A percentile compares a stretch with the other conserved stretches of the same genome.
Evolutionary conservation across 2,329 filamentous ascomycete genomes (phyloP).

Genomic region (Cytospora paraplurivora): DNA sequence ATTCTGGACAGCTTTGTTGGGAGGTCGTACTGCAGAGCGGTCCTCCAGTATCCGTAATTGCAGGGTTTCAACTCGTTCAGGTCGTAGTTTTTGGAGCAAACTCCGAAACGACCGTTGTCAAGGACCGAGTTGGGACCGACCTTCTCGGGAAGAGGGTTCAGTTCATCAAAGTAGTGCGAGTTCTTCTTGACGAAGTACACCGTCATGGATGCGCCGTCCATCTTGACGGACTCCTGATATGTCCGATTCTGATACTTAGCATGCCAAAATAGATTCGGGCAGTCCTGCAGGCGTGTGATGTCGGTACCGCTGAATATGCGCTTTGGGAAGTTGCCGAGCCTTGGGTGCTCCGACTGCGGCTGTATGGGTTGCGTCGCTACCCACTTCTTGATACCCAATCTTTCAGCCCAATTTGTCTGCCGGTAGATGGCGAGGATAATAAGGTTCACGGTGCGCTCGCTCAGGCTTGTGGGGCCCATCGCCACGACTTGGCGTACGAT

Average conservation of each 20-base stretch:
- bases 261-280: conserved; percentile 36
- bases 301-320: conserved; percentile 33
- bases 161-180: conserved; percentile 28
- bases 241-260: conserved; percentile 31
- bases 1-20: conserved; percentile 31
- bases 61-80: conserved; percentile 29
- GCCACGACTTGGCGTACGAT: conserved; percentile 2
- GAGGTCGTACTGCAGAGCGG: conserved; percentile 32
- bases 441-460: conserved; percentile 11
- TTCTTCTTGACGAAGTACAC: conserved; percentile 40
- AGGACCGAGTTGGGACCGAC: conserved; percentile 29
- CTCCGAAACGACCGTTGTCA: conserved; percentile 36
- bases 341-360: background rate
- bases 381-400: conserved; percentile 34
- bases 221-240: conserved; percentile 44
- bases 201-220: conserved; percentile 44
- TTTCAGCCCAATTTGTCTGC: conserved; percentile 22
- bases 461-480: background rate
- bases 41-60: conserved; percentile 33
- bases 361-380: conserved; percentile 16
- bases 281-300: conserved; percentile 35
- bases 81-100: conserved; percentile 37
- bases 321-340: conserved; percentile 28
- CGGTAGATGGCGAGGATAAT: conserved; percentile 14
- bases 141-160: conserved; percentile 23